phyloP scores from a whole-genome alignment of 352 stramenopile species.

The Peronospora destructor region DNA sequence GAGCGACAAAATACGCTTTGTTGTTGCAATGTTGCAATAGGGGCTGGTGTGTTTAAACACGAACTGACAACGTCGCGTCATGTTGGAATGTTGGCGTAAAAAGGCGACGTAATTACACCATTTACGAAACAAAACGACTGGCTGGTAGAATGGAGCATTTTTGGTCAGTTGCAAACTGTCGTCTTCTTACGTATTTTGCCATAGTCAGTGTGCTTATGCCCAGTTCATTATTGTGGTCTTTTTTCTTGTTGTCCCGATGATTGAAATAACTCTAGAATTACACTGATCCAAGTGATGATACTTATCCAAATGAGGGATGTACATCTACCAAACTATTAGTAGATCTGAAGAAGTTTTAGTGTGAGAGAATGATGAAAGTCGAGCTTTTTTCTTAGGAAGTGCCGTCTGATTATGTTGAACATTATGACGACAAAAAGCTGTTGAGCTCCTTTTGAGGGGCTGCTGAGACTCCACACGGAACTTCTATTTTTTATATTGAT shows the following conservation, averaged over 20 bases:
- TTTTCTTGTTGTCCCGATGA: slow-evolving; percentile 21
- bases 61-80: too few relatives aligned
- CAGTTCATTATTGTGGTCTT: background rate
- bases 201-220: background rate
- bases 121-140: slow-evolving; percentile 20
- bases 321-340: slow-evolving; percentile 1
- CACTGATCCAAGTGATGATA: slow-evolving; percentile 57
- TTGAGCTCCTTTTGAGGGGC: slow-evolving; percentile 22
- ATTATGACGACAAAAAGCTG: slow-evolving; percentile 60
- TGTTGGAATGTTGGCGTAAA: slow-evolving; percentile 5
- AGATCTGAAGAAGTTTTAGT: slow-evolving; percentile 5
- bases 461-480: slow-evolving; percentile 45
- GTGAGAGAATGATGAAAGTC: slow-evolving; percentile 54
- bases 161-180: slow-evolving; percentile 12
- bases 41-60: too few relatives aligned
- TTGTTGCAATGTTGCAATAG: background rate
- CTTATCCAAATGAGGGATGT: slow-evolving; percentile 48
- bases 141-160: slow-evolving; percentile 3
- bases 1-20: too few relatives aligned
- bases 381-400: slow-evolving; percentile 67
- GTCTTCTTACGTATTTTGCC: too few relatives aligned
- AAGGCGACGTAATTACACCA: slow-evolving; percentile 14
- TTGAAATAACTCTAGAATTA: slow-evolving; percentile 65
- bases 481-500: background rate
- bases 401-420: slow-evolving; percentile 71